Percentiles rank a stretch among this genome's conserved stretches.
Evolutionary conservation across 2,329 filamentous ascomycete species (phyloP).

Genomic region (Albifimbria verrucaria): DNA sequence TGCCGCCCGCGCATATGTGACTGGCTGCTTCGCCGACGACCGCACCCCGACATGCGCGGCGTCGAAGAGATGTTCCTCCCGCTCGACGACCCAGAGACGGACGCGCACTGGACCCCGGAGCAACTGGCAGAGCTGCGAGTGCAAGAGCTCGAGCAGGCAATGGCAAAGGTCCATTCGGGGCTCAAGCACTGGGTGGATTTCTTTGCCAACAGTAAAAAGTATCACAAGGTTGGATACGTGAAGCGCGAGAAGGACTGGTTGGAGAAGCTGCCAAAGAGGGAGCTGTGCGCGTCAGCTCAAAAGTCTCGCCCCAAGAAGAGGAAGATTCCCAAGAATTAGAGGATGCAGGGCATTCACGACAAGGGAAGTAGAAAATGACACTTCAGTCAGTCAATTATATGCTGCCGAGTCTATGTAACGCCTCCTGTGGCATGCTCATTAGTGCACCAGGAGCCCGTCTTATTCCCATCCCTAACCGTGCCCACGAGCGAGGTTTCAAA

Average conservation of each 20-base stretch:
- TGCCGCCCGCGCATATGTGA: conserved; percentile 84
- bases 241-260: conserved; percentile 59
- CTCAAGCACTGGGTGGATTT: conserved; percentile 81
- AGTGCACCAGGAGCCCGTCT: not conserved
- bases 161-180: conserved; percentile 60
- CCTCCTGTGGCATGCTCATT: not conserved
- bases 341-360: too few species aligned
- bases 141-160: conserved; percentile 63
- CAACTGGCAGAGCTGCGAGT: conserved; percentile 53
- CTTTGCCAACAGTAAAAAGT: conserved; percentile 77
- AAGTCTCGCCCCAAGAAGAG: conserved; percentile 43
- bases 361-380: not conserved
- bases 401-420: not conserved
- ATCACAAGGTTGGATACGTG: conserved; percentile 75
- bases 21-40: conserved; percentile 88
- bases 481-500: not conserved
- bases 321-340: conserved; percentile 32
- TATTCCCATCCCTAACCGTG: conserved; percentile 7
- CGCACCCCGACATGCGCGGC: conserved; percentile 80
- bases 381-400: not conserved
- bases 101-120: conserved; percentile 52
- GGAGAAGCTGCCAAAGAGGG: conserved; percentile 56
- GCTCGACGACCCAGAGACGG: conserved; percentile 58
- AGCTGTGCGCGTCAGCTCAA: conserved; percentile 69
- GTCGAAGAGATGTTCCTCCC: conserved; percentile 82